A percentile compares a stretch with the other conserved stretches of the same genome.
These are phyloP conservation scores for Podila epigama DNA, from an alignment of 192 early-diverging fungal species.

Conservation along the genomic window DNA sequence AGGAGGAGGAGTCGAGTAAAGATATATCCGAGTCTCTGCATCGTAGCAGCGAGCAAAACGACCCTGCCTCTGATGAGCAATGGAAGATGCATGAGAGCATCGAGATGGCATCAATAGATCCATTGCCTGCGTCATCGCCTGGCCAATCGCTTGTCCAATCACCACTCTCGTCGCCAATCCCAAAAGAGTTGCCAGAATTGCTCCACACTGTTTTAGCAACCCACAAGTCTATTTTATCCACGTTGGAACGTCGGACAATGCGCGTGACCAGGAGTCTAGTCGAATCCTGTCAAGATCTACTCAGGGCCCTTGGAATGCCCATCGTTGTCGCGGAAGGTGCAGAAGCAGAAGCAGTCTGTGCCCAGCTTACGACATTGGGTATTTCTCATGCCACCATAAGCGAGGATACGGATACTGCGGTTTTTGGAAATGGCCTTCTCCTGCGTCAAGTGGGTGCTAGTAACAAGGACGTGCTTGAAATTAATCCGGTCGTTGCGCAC, in stretches of 20 bases:
- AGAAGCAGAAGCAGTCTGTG: conserved; percentile 77
- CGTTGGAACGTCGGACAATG: conserved; percentile 58
- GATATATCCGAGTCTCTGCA: no score
- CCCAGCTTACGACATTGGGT: conserved; percentile 55
- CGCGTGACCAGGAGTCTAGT: conserved; percentile 56
- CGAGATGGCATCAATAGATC: background rate
- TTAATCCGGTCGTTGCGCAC: conserved; percentile 58
- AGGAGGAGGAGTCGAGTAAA: no score
- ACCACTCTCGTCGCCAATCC: no score
- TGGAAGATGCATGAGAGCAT: no score
- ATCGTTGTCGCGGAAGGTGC: conserved; percentile 51
- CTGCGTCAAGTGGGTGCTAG: conserved; percentile 53
- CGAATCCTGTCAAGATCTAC: conserved; percentile 54
- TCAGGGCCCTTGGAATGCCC: conserved; percentile 59
- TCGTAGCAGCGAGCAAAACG: no score
- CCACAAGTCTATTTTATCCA: conserved; percentile 17
- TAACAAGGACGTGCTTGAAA: conserved; percentile 46
- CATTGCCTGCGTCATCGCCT: background rate
- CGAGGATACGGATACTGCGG: conserved; percentile 67
- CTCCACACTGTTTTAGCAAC: conserved; percentile 20
- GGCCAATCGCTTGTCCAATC: no score
- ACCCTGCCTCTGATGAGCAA: no score
- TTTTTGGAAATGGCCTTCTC: conserved; percentile 61
- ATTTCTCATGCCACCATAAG: conserved; percentile 65
- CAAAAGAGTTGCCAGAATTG: conserved; percentile 1